Evolutionary conservation across 805 yeast species (phyloP).

Genomic region (Yamadazyma olivae): DNA sequence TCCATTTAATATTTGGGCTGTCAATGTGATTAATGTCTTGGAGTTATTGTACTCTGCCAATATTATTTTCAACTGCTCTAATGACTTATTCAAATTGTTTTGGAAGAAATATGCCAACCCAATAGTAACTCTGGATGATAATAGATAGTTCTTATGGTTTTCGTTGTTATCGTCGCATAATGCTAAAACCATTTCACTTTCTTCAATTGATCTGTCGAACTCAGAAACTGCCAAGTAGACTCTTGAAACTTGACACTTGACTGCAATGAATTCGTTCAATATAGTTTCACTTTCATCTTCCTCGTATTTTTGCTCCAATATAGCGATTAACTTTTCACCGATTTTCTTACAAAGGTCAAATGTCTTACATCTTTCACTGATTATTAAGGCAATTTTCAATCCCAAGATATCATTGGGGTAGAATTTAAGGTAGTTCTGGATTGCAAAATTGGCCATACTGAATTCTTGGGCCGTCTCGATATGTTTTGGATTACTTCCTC

Average conservation of each 20-base stretch:
- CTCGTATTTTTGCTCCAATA: slow-evolving; percentile 59
- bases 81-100: slow-evolving; percentile 59
- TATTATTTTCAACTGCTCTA: slow-evolving; percentile 66
- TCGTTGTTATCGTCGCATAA: slow-evolving; percentile 28
- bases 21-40: slow-evolving; percentile 63
- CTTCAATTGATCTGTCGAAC: slow-evolving; percentile 57
- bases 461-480: slow-evolving; percentile 61
- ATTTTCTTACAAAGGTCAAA: slow-evolving; percentile 51
- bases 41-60: slow-evolving; percentile 52
- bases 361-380: slow-evolving; percentile 69
- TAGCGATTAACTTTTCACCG: slow-evolving; percentile 43
- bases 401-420: slow-evolving; percentile 59
- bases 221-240: slow-evolving; percentile 58
- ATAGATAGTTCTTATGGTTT: slow-evolving; percentile 17
- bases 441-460: slow-evolving; percentile 64
- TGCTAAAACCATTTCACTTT: slow-evolving; percentile 54
- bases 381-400: slow-evolving; percentile 49
- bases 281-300: slow-evolving; percentile 45
- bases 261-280: slow-evolving; percentile 50
- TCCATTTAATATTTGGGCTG: slow-evolving; percentile 78
- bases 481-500: slow-evolving; percentile 53
- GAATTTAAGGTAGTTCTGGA: slow-evolving; percentile 60
- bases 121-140: slow-evolving; percentile 65
- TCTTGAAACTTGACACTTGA: slow-evolving; percentile 72
- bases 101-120: slow-evolving; percentile 71